A percentile compares a stretch with the other conserved stretches of the same genome.
Evolutionary conservation across 2,329 filamentous ascomycete species (phyloP).

Genomic region (Penicillium sp.): DNA sequence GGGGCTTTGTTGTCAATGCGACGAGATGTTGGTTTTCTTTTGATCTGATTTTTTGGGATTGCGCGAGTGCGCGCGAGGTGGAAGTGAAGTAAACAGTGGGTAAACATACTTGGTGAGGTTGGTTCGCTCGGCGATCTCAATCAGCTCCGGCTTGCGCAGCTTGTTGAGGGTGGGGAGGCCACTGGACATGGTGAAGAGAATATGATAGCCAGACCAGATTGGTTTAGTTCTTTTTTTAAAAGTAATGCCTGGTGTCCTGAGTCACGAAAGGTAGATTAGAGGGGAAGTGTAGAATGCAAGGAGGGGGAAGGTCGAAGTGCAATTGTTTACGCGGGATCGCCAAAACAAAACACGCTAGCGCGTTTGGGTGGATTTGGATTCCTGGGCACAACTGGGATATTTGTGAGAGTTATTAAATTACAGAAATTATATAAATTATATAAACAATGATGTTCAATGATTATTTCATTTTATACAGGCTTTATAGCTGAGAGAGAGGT

Average conservation of each 20-base stretch:
- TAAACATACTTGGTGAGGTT: constrained; percentile 72
- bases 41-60: background rate
- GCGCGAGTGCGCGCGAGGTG: constrained; percentile 9
- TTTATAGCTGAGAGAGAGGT: too few relatives aligned
- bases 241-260: too few relatives aligned
- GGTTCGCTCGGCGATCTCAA: constrained; percentile 72
- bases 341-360: constrained; percentile 35
- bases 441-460: too few relatives aligned
- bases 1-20: background rate
- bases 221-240: too few relatives aligned
- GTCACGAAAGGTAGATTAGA: constrained; percentile 10
- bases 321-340: constrained; percentile 39
- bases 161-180: constrained; percentile 74
- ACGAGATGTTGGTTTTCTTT: too few relatives aligned
- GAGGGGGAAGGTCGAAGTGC: constrained; percentile 17
- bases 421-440: too few relatives aligned
- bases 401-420: too few relatives aligned
- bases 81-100: background rate
- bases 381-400: too few relatives aligned
- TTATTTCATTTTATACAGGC: too few relatives aligned
- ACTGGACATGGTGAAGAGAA: constrained; percentile 59
- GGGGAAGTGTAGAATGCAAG: constrained; percentile 24
- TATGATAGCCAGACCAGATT: too few relatives aligned
- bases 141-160: constrained; percentile 81
- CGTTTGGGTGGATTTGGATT: too few relatives aligned